Conservation (phyloP, 2,329 filamentous ascomycete species). For the Diaporthe ampelina region DNA sequence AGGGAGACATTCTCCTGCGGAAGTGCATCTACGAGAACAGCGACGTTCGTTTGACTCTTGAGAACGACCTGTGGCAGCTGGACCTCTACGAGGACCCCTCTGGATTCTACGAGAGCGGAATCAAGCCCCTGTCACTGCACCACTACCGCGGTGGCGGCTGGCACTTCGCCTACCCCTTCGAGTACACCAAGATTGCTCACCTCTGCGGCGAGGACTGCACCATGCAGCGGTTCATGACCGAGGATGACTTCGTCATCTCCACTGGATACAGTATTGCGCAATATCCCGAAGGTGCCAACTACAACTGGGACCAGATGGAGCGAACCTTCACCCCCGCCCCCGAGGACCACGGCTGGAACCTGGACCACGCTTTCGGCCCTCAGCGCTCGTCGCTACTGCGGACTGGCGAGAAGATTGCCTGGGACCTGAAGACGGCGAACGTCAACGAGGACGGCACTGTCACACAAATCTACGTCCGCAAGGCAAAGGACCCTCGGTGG, state of each 20-base stretch:
- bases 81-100: conserved; percentile 72
- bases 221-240: conserved; percentile 69
- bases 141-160: conserved; percentile 74
- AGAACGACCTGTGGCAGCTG: conserved; percentile 72
- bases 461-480: conserved; percentile 67
- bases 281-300: conserved; percentile 66
- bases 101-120: conserved; percentile 74
- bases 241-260: conserved; percentile 68
- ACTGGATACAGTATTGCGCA: conserved; percentile 72
- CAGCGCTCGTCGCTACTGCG: conserved; percentile 48
- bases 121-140: conserved; percentile 72
- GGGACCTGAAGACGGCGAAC: conserved; percentile 65
- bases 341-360: conserved; percentile 51
- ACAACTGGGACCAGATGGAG: conserved; percentile 50
- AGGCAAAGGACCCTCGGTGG: conserved; percentile 68
- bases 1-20: conserved; percentile 72
- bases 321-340: conserved; percentile 49
- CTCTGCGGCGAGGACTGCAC: conserved; percentile 73
- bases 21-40: conserved; percentile 76
- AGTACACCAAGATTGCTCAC: conserved; percentile 69
- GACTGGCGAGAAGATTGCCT: conserved; percentile 52
- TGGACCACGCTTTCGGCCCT: conserved; percentile 50
- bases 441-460: conserved; percentile 64
- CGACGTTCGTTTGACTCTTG: conserved; percentile 67
- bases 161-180: conserved; percentile 67